These are phyloP conservation scores for Oleoguttula mirabilis DNA, from an alignment of 495 filamentous ascomycete species.

Conservation along the genomic window DNA sequence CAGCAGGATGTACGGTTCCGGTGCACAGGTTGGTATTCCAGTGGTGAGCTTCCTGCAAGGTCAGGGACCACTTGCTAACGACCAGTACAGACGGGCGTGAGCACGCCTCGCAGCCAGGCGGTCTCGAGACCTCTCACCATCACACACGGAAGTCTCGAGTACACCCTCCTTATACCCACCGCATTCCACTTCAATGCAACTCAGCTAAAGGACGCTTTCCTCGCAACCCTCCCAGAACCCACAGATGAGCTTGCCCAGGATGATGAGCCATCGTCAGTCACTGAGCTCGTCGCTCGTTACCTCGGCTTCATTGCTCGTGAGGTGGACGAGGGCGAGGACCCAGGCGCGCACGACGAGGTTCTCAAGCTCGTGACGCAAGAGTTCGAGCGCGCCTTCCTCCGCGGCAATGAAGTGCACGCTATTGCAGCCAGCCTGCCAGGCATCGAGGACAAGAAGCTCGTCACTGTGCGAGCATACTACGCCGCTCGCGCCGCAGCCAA, in stretches of 20 bases:
- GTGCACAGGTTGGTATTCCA: slow-evolving; percentile 28
- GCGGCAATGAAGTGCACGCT: slow-evolving; percentile 92
- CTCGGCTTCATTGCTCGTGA: slow-evolving; percentile 77
- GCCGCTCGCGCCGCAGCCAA: slow-evolving; percentile 71
- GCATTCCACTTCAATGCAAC: slow-evolving; percentile 90
- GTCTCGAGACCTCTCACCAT: slow-evolving; percentile 82
- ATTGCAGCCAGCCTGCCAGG: slow-evolving; percentile 73
- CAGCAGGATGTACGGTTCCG: slow-evolving; percentile 73
- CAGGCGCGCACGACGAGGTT: slow-evolving; percentile 74
- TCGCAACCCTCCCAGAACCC: slow-evolving; percentile 66
- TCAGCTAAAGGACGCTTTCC: slow-evolving; percentile 78
- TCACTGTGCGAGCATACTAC: slow-evolving; percentile 81
- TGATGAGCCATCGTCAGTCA: slow-evolving; percentile 87
- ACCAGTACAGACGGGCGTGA: slow-evolving; percentile 77
- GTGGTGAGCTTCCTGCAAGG: slow-evolving; percentile 31
- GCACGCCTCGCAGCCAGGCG: slow-evolving; percentile 78
- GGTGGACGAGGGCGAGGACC: slow-evolving; percentile 82
- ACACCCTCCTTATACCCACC: slow-evolving; percentile 88
- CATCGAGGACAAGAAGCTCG: slow-evolving; percentile 75
- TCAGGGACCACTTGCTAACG: not conserved
- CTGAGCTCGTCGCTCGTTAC: slow-evolving; percentile 84
- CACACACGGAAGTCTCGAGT: slow-evolving; percentile 85
- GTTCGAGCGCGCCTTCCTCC: slow-evolving; percentile 88
- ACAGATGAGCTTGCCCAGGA: slow-evolving; percentile 96
- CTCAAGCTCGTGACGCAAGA: slow-evolving; percentile 82